These are phyloP conservation scores for Vanilla planifolia DNA, from an alignment of 106 monocot species.

Conservation along the genomic window DNA sequence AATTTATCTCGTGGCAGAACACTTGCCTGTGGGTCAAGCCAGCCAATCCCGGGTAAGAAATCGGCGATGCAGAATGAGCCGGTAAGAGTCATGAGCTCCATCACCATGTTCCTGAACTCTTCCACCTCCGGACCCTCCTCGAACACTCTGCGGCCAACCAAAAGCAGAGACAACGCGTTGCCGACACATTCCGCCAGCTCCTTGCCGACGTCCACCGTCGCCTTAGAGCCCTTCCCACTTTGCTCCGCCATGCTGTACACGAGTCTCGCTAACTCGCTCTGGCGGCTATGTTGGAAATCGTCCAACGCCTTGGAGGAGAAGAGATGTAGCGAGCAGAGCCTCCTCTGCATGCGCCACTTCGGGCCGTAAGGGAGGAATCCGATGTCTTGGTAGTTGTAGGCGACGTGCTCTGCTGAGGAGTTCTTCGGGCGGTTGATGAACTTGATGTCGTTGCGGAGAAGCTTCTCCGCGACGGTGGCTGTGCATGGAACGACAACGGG, in stretches of 20 bases:
- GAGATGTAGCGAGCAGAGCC: slow-evolving; percentile 41
- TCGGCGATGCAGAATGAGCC: slow-evolving; percentile 37
- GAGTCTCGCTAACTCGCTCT: slow-evolving; percentile 17
- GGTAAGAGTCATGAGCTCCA: slow-evolving; percentile 33
- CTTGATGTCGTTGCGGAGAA: slow-evolving; percentile 38
- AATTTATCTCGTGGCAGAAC: too few species aligned
- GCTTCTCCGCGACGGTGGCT: slow-evolving; percentile 13
- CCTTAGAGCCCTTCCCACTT: not conserved
- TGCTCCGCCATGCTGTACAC: not conserved
- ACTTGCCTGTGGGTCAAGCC: slow-evolving; percentile 41
- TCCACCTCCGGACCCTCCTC: not conserved
- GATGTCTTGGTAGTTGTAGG: slow-evolving; percentile 18
- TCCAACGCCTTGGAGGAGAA: slow-evolving; percentile 43
- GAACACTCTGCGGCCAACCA: not conserved
- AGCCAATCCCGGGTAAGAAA: slow-evolving; percentile 32
- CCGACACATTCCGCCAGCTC: not conserved
- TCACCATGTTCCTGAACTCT: slow-evolving; percentile 30
- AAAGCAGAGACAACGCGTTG: not conserved
- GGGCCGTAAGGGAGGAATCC: slow-evolving; percentile 47
- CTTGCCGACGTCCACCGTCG: not conserved
- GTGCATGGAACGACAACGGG: slow-evolving; percentile 34
- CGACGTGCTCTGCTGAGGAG: slow-evolving; percentile 20
- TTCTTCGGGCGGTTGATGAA: slow-evolving; percentile 33
- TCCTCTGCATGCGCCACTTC: slow-evolving; percentile 43
- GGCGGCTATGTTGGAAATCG: slow-evolving; percentile 20